Percentiles rank a stretch among this genome's conserved stretches.
phyloP scores from a whole-genome alignment of 106 monocot species.

The Acorus gramineus region DNA sequence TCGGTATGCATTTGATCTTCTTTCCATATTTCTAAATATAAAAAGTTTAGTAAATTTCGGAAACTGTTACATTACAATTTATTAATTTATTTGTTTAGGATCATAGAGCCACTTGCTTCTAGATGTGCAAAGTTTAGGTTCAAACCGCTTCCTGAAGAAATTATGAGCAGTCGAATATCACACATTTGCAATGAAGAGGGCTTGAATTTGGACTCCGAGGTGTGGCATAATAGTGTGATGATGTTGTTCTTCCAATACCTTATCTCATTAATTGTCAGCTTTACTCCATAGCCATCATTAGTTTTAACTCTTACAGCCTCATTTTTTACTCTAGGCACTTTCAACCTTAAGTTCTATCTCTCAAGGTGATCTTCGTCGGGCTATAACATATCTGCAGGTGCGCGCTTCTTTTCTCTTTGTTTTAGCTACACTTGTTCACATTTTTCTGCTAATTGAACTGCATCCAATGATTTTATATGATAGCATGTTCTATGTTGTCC shows the following conservation, averaged over 20 bases:
- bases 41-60: neutral
- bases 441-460: too few relatives aligned
- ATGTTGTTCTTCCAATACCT: too few relatives aligned
- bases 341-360: slow-evolving; percentile 76
- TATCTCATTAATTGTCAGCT: neutral
- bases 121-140: slow-evolving; percentile 99
- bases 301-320: neutral
- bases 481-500: too few relatives aligned
- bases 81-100: slow-evolving; percentile 31
- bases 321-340: slow-evolving; percentile 46
- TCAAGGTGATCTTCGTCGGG: slow-evolving; percentile 96
- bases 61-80: neutral
- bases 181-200: slow-evolving; percentile 88
- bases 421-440: too few relatives aligned
- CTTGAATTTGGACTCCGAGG: slow-evolving; percentile 69
- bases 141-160: slow-evolving; percentile 76
- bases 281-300: neutral
- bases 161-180: slow-evolving; percentile 72
- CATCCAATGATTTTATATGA: too few relatives aligned
- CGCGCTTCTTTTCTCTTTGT: neutral
- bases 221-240: neutral
- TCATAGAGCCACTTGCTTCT: slow-evolving; percentile 98
- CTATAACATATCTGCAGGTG: slow-evolving; percentile 98
- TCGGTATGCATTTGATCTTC: slow-evolving; percentile 37
- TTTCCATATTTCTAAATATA: neutral